These are phyloP conservation scores for Phytophthora multivora DNA, from an alignment of 352 stramenopile genomes.

Conservation along the genomic window DNA sequence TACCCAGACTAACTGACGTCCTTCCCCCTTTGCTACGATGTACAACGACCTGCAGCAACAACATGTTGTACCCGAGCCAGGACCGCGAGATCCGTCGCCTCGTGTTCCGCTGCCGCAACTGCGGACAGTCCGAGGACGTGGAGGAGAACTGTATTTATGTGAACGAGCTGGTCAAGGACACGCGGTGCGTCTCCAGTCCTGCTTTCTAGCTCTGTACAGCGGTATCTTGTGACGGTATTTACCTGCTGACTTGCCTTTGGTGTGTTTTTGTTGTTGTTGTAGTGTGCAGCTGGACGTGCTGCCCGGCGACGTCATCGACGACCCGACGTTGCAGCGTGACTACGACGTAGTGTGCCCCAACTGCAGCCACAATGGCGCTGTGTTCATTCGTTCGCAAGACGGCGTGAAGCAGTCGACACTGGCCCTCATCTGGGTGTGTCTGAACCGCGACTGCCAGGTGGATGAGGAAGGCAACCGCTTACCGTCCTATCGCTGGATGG, in stretches of 20 bases:
- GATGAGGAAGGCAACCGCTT: constrained; percentile 86
- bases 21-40: neutral
- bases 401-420: constrained; percentile 88
- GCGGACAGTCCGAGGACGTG: constrained; percentile 84
- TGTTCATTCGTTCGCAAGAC: constrained; percentile 90
- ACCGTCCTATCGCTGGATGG: constrained; percentile 89
- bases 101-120: constrained; percentile 89
- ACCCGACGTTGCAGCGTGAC: constrained; percentile 88
- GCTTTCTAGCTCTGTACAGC: neutral
- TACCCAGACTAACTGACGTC: constrained; percentile 1
- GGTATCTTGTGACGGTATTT: neutral
- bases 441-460: constrained; percentile 88
- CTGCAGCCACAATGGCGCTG: constrained; percentile 77
- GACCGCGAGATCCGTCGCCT: constrained; percentile 85
- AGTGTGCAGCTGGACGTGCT: constrained; percentile 88
- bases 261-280: constrained; percentile 4
- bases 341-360: constrained; percentile 86
- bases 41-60: constrained; percentile 65
- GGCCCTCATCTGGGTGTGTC: constrained; percentile 88
- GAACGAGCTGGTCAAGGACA: constrained; percentile 90
- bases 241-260: neutral
- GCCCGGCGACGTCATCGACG: constrained; percentile 86
- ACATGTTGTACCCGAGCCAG: constrained; percentile 92
- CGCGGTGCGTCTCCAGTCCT: constrained; percentile 48
- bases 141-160: constrained; percentile 93